Percentiles rank a stretch among this genome's conserved stretches.
These are phyloP conservation scores for Trichothecium sympodiale DNA, from an alignment of 2,329 filamentous ascomycete genomes.

Conservation along the genomic window DNA sequence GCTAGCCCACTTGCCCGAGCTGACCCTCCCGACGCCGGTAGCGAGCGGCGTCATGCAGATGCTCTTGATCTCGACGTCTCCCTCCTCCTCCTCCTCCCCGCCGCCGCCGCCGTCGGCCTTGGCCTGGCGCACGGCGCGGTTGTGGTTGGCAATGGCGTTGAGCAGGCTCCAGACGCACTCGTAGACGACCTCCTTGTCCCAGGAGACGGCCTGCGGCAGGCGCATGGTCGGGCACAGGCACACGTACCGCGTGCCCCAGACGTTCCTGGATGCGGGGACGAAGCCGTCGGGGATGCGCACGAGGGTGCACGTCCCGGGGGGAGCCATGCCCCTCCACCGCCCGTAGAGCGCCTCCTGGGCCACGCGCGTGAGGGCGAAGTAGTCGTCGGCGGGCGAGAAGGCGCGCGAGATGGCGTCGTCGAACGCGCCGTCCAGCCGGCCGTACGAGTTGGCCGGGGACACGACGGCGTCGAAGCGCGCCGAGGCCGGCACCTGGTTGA, in stretches of 20 bases:
- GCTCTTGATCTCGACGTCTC: slow-evolving; percentile 20
- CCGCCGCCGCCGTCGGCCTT: slow-evolving; percentile 2
- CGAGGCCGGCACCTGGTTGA: slow-evolving; percentile 22
- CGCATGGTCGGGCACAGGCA: slow-evolving; percentile 45
- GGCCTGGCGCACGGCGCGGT: slow-evolving; percentile 15
- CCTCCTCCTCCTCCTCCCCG: slow-evolving; percentile 4
- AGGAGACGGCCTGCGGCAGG: slow-evolving; percentile 27
- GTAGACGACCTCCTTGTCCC: slow-evolving; percentile 42
- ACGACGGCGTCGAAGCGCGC: slow-evolving; percentile 35
- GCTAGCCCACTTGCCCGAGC: slow-evolving; percentile 33
- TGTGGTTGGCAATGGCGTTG: slow-evolving; percentile 35
- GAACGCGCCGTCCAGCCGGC: slow-evolving; percentile 40
- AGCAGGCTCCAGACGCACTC: slow-evolving; percentile 42
- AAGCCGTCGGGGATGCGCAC: slow-evolving; percentile 30
- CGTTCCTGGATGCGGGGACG: slow-evolving; percentile 18
- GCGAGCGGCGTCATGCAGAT: slow-evolving; percentile 42
- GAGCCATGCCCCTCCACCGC: slow-evolving; percentile 36
- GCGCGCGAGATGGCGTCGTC: slow-evolving; percentile 40
- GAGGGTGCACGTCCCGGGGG: slow-evolving; percentile 37
- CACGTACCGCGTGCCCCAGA: slow-evolving; percentile 29
- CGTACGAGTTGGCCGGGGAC: slow-evolving; percentile 44
- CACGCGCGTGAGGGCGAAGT: slow-evolving; percentile 32
- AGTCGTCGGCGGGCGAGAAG: slow-evolving; percentile 31
- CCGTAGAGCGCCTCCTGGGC: slow-evolving; percentile 33
- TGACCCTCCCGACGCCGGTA: slow-evolving; percentile 34